Evolutionary conservation across 352 stramenopile genomes (phyloP), one percentile per base, ranked within the genome.

Genomic region (Phytophthora meadii): DNA sequence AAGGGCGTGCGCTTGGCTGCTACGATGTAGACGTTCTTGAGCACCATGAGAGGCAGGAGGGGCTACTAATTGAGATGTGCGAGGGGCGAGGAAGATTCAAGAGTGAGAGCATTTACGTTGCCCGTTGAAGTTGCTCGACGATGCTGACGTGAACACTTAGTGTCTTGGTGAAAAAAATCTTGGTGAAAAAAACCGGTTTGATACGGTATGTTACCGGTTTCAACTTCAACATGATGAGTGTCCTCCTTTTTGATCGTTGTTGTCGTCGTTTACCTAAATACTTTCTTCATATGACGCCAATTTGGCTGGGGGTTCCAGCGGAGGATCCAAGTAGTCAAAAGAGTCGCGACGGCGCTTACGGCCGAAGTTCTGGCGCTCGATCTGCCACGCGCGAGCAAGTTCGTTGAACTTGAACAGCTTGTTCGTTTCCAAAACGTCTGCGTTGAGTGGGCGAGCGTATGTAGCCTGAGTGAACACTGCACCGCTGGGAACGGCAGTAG

Each of bases 1-100:
- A 99, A 98, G 14, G 96, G 87, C 56, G 96, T 99, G 57, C 96
- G 93, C 85, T 98, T 98, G 54, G 95, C 96, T 14, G 93, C 95
- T 28, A 99, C 93, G 49, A 99, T 87, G 80, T 98, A 99, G 53
- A 99, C 92, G 71, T 90, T 92, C 80, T 96, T 94, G 44, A 82
- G 67, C 55, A 76, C 45, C 37, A 77, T 79, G 46, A 37, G 74
- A 22, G 22, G 24, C n/a, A 32, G 53, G 2, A 3, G 2, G 36
- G 24, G 19, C 27, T 30, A 30, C 27, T 30, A 61, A 15, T 25
- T 19, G 10, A 32, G 19, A 49, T 55, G n/a, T 22, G n/a, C 0
- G 37, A n/a, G 27, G 25, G 47, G 30, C 12, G 32, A 27, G 51
- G 60, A 54, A 65, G 45, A 70, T 76, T 61, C 50, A 4, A 17